Evolutionary conservation across 768 basidiomycete genomes (phyloP).

Genomic region (Podaxis sp.): DNA sequence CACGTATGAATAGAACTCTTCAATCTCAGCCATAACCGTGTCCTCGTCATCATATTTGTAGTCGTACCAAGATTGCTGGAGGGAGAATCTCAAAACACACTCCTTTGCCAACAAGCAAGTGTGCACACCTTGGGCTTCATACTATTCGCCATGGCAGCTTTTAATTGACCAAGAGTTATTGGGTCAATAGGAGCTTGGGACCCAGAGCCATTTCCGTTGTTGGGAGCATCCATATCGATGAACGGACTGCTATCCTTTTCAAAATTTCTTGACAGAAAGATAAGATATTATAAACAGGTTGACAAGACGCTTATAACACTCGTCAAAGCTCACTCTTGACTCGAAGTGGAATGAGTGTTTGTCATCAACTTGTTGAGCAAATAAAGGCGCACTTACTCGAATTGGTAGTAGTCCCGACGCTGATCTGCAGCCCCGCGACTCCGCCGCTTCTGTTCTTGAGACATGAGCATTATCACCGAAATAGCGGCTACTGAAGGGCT

Average conservation of each 20-base stretch:
- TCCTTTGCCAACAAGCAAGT: background rate
- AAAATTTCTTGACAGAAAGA: slow-evolving; percentile 1
- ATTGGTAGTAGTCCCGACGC: slow-evolving; percentile 1
- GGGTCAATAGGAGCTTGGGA: slow-evolving; percentile 54
- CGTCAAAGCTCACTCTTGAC: slow-evolving; percentile 3
- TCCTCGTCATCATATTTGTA: slow-evolving; percentile 96
- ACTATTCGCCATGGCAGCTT: slow-evolving; percentile 61
- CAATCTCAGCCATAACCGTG: slow-evolving; percentile 91
- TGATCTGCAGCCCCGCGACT: background rate
- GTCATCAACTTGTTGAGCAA: background rate
- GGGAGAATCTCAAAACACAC: background rate
- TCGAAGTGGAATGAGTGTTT: slow-evolving; percentile 1
- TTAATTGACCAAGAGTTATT: slow-evolving; percentile 78
- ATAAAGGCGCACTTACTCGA: slow-evolving; percentile 10
- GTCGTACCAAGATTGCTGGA: slow-evolving; percentile 82
- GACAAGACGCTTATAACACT: background rate
- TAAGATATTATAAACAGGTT: background rate
- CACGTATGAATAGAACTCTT: slow-evolving; percentile 97
- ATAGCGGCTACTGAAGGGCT: background rate
- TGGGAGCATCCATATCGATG: slow-evolving; percentile 11
- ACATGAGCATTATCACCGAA: slow-evolving; percentile 3
- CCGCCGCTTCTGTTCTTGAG: background rate
- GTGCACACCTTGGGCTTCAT: slow-evolving; percentile 70
- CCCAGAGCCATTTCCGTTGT: slow-evolving; percentile 12
- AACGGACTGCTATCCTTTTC: slow-evolving; percentile 8